These are phyloP conservation scores for Lactarius tabidus DNA, from an alignment of 768 basidiomycete genomes.

Conservation along the genomic window DNA sequence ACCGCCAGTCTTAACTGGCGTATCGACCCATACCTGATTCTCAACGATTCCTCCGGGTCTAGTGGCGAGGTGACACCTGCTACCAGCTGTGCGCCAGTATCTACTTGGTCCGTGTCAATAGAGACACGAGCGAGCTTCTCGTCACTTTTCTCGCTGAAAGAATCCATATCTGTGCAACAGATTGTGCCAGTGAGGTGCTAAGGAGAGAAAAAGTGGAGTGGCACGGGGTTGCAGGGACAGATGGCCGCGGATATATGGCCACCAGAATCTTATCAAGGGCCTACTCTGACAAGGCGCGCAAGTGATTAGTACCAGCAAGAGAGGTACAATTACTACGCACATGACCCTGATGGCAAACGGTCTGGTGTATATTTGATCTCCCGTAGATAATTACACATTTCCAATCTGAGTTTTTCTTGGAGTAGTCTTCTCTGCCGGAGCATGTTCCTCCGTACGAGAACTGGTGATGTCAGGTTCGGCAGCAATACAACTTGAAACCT, in stretches of 20 bases:
- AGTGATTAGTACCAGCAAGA: background rate
- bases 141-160: conserved; percentile 17
- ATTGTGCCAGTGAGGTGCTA: background rate
- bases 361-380: background rate
- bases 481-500: no score
- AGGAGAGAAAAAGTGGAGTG: background rate
- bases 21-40: conserved; percentile 39
- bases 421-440: no score
- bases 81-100: conserved; percentile 58
- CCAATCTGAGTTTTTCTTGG: no score
- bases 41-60: conserved; percentile 48
- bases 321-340: background rate
- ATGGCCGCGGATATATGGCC: background rate
- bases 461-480: no score
- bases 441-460: no score
- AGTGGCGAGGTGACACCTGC: conserved; percentile 42
- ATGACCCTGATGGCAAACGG: background rate
- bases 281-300: background rate
- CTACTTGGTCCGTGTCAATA: conserved; percentile 48
- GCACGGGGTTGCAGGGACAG: background rate
- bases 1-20: background rate
- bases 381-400: no score
- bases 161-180: conserved; percentile 7
- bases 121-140: conserved; percentile 29
- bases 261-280: background rate